Base-by-base conservation (phyloP, 1,284 basidiomycete species). In the Cutaneotrichosporon cutaneum region DNA sequence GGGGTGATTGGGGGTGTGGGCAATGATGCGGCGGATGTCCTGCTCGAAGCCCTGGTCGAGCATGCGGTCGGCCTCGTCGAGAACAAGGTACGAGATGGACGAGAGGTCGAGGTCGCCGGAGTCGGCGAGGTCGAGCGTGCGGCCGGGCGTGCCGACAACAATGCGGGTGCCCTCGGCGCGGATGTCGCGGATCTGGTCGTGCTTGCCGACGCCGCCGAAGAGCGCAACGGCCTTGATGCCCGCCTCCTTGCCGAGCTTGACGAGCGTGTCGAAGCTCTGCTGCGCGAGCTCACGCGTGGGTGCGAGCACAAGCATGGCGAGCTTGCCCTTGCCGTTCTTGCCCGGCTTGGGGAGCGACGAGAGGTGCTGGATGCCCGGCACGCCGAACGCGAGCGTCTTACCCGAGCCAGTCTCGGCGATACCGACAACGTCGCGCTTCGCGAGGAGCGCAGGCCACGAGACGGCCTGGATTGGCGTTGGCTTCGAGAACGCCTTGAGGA, bases 41-140 rank as follows among this genome's bases (percentile, higher is more conserved):
- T 97, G 96, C 81, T 99, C 96, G 78, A 99, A 99, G 0, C 96
- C 96, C 73, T 90, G 94, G 78, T 99, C 96, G 54, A 99, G 83
- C 95, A 99, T 98, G 52, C 95, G 85, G 81, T 99, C 95, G 2
- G 95, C 95, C 81, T 99, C 95, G 74, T 99, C 96, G 45, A 99
- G 82, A 0, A 98, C 95, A 18, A 98, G 83, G 82, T 94, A 98
- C 55, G 87, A 84, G 27, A 98, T 92, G 45, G 90, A 88, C 68
- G 88, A 89, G 35, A 98, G 81, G 77, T 93, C 90, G 65, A 92
- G 88, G 44, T 83, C 87, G 33, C 92, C 92, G 55, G 93, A 88
- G 68, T 90, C 85, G 66, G 92, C 87, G 33, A 99, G 83, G 81
- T 99, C 95, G 64, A 97, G 81, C 62, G 97, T 88, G 60, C 95